These are phyloP conservation scores for grape (Vitis vinifera) DNA, from an alignment of 164 flowering plant species.

Conservation along the genomic window DNA sequence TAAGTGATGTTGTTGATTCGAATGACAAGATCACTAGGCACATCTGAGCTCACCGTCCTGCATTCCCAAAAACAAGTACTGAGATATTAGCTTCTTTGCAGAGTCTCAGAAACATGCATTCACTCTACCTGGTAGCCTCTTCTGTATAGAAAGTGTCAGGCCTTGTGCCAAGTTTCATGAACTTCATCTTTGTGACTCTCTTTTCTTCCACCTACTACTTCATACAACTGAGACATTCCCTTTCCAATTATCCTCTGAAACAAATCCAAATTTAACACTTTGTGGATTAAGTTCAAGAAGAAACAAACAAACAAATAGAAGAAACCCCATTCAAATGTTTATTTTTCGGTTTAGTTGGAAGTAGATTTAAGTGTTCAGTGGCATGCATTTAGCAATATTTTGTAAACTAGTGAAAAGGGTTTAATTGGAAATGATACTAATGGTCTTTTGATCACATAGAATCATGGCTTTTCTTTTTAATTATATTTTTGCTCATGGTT, in stretches of 20 bases:
- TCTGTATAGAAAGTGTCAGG: conserved; percentile 85
- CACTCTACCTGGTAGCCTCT: conserved; percentile 70
- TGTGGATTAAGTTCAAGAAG: not conserved
- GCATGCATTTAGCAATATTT: no score
- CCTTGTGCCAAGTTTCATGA: conserved; percentile 84
- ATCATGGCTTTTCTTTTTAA: no score
- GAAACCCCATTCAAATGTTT: no score
- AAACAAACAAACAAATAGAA: not conserved
- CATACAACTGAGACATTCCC: conserved; percentile 2
- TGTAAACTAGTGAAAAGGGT: no score
- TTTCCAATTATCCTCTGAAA: not conserved
- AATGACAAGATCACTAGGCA: conserved; percentile 65
- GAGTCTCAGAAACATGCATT: not conserved
- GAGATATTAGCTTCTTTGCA: no score
- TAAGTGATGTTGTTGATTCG: conserved; percentile 55
- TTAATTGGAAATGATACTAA: no score
- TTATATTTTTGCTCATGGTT: no score
- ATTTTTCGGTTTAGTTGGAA: no score
- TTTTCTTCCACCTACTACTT: conserved; percentile 5
- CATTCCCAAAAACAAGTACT: not conserved
- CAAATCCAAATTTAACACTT: not conserved
- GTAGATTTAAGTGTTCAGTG: no score
- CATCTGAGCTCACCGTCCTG: conserved; percentile 69
- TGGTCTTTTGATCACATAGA: no score
- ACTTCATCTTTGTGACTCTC: conserved; percentile 61